Conservation (phyloP, 75 land plant species). For the Pinus taeda region DNA sequence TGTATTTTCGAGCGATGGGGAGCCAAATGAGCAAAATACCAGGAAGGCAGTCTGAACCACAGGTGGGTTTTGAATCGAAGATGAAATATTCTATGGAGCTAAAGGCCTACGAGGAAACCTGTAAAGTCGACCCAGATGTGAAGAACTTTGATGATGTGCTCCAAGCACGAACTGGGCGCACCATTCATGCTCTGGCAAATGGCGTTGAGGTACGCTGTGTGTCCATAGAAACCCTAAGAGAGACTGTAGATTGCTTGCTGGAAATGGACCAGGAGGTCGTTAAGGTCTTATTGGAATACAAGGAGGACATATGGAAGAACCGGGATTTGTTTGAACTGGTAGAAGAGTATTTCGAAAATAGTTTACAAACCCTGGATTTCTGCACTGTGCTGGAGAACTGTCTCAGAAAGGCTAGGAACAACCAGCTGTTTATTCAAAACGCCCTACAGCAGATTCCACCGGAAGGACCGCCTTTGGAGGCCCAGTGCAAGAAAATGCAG, state of each 20-base stretch:
- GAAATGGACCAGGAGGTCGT: too few relatives aligned
- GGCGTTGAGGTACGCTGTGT: slow-evolving; percentile 54
- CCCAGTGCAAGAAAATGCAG: slow-evolving; percentile 24
- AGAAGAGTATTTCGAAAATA: slow-evolving; percentile 73
- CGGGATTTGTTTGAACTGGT: slow-evolving; percentile 63
- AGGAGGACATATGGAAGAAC: slow-evolving; percentile 77
- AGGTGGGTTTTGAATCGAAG: background rate
- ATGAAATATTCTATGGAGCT: slow-evolving; percentile 37
- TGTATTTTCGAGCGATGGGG: slow-evolving; percentile 31
- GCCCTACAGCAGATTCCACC: slow-evolving; percentile 62
- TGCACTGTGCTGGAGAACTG: slow-evolving; percentile 70
- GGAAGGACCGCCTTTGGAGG: slow-evolving; percentile 20
- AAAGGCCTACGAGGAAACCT: slow-evolving; percentile 69
- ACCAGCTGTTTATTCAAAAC: slow-evolving; percentile 48
- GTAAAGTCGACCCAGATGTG: slow-evolving; percentile 59
- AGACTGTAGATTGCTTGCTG: too few relatives aligned
- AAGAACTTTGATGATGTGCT: slow-evolving; percentile 55
- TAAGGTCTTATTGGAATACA: slow-evolving; percentile 60
- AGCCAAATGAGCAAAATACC: slow-evolving; percentile 35
- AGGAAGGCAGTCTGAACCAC: background rate
- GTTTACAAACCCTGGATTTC: slow-evolving; percentile 69
- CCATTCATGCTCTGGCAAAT: slow-evolving; percentile 46
- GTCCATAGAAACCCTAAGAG: slow-evolving; percentile 77
- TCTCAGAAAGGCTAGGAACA: slow-evolving; percentile 51
- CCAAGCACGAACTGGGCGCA: slow-evolving; percentile 58